Conservation (phyloP, 768 basidiomycete species). For the Russula emetica region DNA sequence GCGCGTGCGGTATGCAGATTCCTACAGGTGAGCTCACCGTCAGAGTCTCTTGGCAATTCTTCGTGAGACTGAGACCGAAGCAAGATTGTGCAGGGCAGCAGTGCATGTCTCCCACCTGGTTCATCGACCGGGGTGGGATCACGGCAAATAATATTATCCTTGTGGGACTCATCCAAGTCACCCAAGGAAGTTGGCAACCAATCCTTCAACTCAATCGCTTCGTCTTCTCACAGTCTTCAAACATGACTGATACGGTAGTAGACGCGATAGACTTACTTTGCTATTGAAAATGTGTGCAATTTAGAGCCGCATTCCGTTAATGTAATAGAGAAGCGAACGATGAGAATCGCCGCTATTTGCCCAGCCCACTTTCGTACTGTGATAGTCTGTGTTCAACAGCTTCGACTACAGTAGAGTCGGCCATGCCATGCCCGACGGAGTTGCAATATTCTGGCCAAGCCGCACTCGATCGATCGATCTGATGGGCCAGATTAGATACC, state of each 20-base stretch:
- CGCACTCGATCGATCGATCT: too few species aligned
- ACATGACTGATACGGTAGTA: neutral
- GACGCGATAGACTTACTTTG: neutral
- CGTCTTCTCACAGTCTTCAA: neutral
- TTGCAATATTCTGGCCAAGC: too few species aligned
- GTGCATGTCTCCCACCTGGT: constrained; percentile 1
- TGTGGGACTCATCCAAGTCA: constrained; percentile 18
- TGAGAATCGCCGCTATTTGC: too few species aligned
- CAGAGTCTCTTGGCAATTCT: neutral
- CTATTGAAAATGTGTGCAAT: too few species aligned
- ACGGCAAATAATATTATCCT: constrained; percentile 11
- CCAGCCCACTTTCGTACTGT: too few species aligned
- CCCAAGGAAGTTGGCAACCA: constrained; percentile 25
- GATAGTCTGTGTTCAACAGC: too few species aligned
- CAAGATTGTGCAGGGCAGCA: neutral
- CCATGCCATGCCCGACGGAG: too few species aligned
- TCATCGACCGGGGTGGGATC: constrained; percentile 13
- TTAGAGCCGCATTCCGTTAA: too few species aligned
- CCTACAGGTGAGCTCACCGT: constrained; percentile 1
- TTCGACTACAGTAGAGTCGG: too few species aligned
- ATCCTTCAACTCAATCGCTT: constrained; percentile 15
- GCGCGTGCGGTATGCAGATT: constrained; percentile 14
- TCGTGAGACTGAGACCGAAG: neutral
- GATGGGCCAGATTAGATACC: too few species aligned
- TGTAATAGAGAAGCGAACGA: too few species aligned